Conservation (phyloP, 2,329 filamentous ascomycete species). For the Pyricularia sp. region DNA sequence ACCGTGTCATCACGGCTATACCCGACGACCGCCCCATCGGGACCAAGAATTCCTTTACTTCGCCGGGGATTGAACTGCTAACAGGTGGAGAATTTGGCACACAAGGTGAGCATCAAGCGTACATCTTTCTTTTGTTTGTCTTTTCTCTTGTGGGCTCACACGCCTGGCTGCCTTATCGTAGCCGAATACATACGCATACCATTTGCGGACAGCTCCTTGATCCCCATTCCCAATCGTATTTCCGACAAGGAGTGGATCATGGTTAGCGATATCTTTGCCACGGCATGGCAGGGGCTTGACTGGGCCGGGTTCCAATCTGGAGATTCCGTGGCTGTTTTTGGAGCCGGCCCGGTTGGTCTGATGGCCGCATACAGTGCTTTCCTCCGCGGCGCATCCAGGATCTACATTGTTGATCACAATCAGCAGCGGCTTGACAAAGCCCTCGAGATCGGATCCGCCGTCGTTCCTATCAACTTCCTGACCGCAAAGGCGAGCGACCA, state of each 20-base stretch:
- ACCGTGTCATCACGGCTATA: neutral
- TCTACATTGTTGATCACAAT: constrained; percentile 16
- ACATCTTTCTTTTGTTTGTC: too few relatives aligned
- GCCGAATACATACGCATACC: constrained; percentile 14
- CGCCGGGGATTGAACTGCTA: too few relatives aligned
- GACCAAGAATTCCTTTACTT: too few relatives aligned
- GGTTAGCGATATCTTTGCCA: constrained; percentile 26
- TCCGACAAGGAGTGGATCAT: constrained; percentile 16
- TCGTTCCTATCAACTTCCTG: constrained; percentile 14
- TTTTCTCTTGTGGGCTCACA: too few relatives aligned
- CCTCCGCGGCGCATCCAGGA: constrained; percentile 14
- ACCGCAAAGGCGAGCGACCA: constrained; percentile 10
- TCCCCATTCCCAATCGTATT: constrained; percentile 9
- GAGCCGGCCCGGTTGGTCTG: constrained; percentile 16
- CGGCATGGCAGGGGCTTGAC: constrained; percentile 26
- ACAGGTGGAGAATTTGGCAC: too few relatives aligned
- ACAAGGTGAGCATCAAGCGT: too few relatives aligned
- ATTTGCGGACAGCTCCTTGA: constrained; percentile 12
- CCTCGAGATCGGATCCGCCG: constrained; percentile 10
- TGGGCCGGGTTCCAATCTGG: constrained; percentile 27
- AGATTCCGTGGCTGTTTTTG: constrained; percentile 16
- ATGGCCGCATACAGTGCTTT: constrained; percentile 15
- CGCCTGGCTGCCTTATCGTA: neutral
- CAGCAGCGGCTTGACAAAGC: constrained; percentile 13
- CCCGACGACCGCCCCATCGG: neutral